A percentile compares a stretch with the other conserved stretches of the same genome.
These are phyloP conservation scores for Fusarium ramigenum DNA, from an alignment of 2,329 filamentous ascomycete genomes.

Conservation along the genomic window DNA sequence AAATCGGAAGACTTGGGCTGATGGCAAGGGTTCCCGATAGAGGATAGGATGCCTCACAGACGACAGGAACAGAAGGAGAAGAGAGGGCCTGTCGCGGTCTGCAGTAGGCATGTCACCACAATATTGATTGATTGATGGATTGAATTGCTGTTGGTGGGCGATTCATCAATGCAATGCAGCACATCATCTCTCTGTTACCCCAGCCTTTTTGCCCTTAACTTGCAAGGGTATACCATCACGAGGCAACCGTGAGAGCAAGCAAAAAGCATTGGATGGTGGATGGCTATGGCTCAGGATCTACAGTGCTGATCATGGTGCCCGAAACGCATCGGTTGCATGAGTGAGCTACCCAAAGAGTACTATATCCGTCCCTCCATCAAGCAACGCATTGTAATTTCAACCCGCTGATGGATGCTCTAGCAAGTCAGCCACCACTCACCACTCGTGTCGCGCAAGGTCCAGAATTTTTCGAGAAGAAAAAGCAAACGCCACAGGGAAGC, in stretches of 20 bases:
- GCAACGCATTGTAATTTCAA: not conserved
- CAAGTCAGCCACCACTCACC: not conserved
- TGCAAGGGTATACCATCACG: conserved; percentile 15
- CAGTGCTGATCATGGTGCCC: conserved; percentile 18
- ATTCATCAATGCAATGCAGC: conserved; percentile 23
- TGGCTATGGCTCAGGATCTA: conserved; percentile 10
- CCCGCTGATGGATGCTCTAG: not conserved
- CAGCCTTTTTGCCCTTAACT: not conserved
- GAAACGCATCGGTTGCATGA: conserved; percentile 21
- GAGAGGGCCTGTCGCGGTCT: not conserved
- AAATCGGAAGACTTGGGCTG: conserved; percentile 24
- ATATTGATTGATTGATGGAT: not conserved
- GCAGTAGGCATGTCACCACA: not conserved
- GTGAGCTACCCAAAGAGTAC: not conserved
- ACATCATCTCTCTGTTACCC: conserved; percentile 8
- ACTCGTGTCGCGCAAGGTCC: not conserved
- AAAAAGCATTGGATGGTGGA: not conserved
- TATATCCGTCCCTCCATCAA: conserved; percentile 9
- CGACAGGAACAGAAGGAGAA: conserved; percentile 21
- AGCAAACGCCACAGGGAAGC: conserved; percentile 35
- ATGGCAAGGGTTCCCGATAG: conserved; percentile 5
- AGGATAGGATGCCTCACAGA: conserved; percentile 23
- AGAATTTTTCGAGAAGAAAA: conserved; percentile 39
- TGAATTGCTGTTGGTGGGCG: not conserved
- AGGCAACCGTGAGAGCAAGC: conserved; percentile 4